Base-by-base conservation (phyloP, 2,329 filamentous ascomycete genomes). In the Cercospora citrullina region DNA sequence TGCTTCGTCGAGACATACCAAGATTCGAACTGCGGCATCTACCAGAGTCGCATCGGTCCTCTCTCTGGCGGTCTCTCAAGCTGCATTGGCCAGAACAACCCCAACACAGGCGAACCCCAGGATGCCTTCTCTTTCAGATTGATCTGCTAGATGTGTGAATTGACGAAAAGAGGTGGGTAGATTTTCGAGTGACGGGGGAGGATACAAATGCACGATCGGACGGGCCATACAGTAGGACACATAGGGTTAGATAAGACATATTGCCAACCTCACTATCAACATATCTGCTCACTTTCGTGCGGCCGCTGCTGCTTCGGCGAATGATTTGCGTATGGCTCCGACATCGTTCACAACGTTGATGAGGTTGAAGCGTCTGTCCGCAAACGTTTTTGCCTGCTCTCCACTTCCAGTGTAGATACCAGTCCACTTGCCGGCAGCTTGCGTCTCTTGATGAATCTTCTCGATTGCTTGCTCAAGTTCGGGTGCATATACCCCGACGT, bases 321-420 rank as follows among this genome's bases (percentile, higher is more conserved):
- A 77, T 6, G 70, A 72, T 65, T 72, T 71, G 26, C 71, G 71
- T 31, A 79, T 62, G 48, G 75, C 76, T 36, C 65, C 67, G n/a
- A 76, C 74, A 63, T 79, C 77, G 21, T 73, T 78, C 70, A 76
- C 73, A 0, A 71, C 71, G 60, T 81, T 81, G 60, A 85, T 80
- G 82, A 87, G 85, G 67, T 86, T 82, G 73, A 87, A 87, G 0
- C 85, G 85, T 65, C 81, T 79, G 57, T 86, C 82, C 3, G 83
- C 84, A 74, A 83, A 87, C 60, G 80, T 77, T 71, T 80, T 81
- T 6, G 85, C 83, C 72, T 85, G 80, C 63, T 85, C 84, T 0
- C 85, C 85, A 53, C 79, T 81, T 1, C 81, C 83, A 68, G 84
- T 85, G 71, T 85, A 88, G 48, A 88, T 87, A 0, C 84, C 85